Evolutionary conservation across 2,329 filamentous ascomycete genomes (phyloP).

Genomic region (Penicillium sp.): DNA sequence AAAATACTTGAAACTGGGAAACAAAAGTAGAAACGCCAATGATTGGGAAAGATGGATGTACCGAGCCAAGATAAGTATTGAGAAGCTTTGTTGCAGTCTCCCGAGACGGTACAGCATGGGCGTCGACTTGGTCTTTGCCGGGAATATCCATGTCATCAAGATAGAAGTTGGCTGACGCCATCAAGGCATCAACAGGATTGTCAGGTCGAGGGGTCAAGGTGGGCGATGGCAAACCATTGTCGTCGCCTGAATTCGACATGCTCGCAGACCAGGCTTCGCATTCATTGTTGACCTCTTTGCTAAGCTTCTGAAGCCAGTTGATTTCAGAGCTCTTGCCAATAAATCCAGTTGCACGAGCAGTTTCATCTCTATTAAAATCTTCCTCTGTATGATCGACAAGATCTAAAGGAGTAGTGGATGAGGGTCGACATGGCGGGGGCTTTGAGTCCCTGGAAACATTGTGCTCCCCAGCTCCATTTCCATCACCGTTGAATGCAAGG

Average conservation of each 20-base stretch:
- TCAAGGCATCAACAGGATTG: slow-evolving; percentile 21
- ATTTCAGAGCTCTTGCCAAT: slow-evolving; percentile 49
- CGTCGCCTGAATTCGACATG: slow-evolving; percentile 16
- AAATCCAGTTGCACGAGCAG: slow-evolving; percentile 42
- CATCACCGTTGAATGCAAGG: slow-evolving; percentile 23
- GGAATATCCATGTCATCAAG: slow-evolving; percentile 44
- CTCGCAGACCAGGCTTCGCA: slow-evolving; percentile 19
- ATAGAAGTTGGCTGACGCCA: slow-evolving; percentile 40
- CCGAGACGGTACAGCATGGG: slow-evolving; percentile 38
- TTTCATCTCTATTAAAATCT: slow-evolving; percentile 44
- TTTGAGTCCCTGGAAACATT: slow-evolving; percentile 23
- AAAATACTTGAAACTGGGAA: slow-evolving; percentile 44
- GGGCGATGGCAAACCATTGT: slow-evolving; percentile 29
- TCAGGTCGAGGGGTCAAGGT: slow-evolving; percentile 27
- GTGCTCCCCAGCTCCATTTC: slow-evolving; percentile 15
- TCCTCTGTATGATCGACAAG: slow-evolving; percentile 44
- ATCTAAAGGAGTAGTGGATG: slow-evolving; percentile 37
- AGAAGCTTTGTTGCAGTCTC: slow-evolving; percentile 42
- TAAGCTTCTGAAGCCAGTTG: slow-evolving; percentile 45
- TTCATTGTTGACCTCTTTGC: slow-evolving; percentile 33
- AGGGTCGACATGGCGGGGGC: slow-evolving; percentile 20
- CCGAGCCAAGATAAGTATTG: slow-evolving; percentile 41
- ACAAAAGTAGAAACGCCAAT: slow-evolving; percentile 44
- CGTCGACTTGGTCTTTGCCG: slow-evolving; percentile 34
- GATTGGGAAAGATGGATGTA: slow-evolving; percentile 49